phyloP scores from a whole-genome alignment of 2,329 filamentous ascomycete species.

The Xylaria multiplex region DNA sequence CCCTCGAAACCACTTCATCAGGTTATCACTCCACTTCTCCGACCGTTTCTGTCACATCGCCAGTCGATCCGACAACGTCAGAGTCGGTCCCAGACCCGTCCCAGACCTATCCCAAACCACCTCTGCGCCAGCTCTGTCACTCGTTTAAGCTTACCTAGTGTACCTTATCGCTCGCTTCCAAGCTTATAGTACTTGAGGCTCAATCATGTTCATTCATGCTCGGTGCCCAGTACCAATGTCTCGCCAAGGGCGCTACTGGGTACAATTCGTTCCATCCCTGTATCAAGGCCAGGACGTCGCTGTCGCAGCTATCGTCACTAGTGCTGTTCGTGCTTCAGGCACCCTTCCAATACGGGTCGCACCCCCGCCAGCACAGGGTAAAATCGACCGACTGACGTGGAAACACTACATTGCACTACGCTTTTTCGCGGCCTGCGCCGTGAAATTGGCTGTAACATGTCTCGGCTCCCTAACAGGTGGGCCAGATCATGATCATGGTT shows the following conservation, averaged over 20 bases:
- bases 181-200: slow-evolving; percentile 10
- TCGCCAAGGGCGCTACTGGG: slow-evolving; percentile 34
- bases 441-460: slow-evolving; percentile 14
- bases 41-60: slow-evolving; percentile 52
- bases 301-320: slow-evolving; percentile 36
- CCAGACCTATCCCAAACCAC: not conserved
- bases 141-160: not conserved
- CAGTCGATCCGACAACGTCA: slow-evolving; percentile 53
- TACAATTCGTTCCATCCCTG: slow-evolving; percentile 27
- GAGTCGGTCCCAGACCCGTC: slow-evolving; percentile 16
- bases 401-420: slow-evolving; percentile 10
- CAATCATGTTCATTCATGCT: slow-evolving; percentile 26
- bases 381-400: slow-evolving; percentile 15
- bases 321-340: slow-evolving; percentile 10
- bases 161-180: not conserved
- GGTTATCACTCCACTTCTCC: slow-evolving; percentile 34
- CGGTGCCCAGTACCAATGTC: slow-evolving; percentile 9
- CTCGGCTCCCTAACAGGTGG: slow-evolving; percentile 16
- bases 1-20: slow-evolving; percentile 43
- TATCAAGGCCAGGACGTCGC: slow-evolving; percentile 35
- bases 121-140: not conserved
- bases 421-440: slow-evolving; percentile 17
- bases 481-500: slow-evolving; percentile 11
- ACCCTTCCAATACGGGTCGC: slow-evolving; percentile 5
- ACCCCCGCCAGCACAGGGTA: slow-evolving; percentile 15